Conservation (phyloP, 2,329 filamentous ascomycete genomes). For the Uncinocarpus reesii region DNA sequence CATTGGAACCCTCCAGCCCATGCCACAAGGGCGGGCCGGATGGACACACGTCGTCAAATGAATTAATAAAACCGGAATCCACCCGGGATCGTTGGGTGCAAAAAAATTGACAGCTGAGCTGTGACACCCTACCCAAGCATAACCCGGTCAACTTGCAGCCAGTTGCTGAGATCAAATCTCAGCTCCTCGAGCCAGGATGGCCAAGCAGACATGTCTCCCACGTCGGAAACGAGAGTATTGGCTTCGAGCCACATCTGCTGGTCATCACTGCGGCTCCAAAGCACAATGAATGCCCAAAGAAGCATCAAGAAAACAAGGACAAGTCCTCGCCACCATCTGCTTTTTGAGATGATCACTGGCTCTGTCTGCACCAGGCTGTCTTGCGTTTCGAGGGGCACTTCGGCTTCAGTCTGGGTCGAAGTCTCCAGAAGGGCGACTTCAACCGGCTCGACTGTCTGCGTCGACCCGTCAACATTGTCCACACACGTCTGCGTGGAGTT, state of each 20-base stretch:
- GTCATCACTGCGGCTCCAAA: slow-evolving; percentile 12
- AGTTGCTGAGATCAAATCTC: slow-evolving; percentile 11
- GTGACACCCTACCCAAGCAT: slow-evolving; percentile 13
- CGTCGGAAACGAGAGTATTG: slow-evolving; percentile 8
- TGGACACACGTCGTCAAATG: background rate
- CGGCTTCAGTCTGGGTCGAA: slow-evolving; percentile 7
- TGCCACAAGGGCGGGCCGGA: background rate
- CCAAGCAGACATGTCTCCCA: slow-evolving; percentile 1
- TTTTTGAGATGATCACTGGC: slow-evolving; percentile 6
- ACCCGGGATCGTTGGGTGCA: slow-evolving; percentile 6
- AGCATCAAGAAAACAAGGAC: slow-evolving; percentile 15
- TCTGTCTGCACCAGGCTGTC: slow-evolving; percentile 15
- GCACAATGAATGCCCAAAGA: slow-evolving; percentile 11
- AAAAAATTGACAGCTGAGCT: background rate
- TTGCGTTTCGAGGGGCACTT: slow-evolving; percentile 10
- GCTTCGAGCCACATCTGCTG: slow-evolving; percentile 16
- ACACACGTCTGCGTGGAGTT: background rate
- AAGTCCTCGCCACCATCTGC: slow-evolving; percentile 3
- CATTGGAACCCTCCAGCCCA: background rate
- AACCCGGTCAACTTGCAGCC: slow-evolving; percentile 16
- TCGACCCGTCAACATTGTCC: background rate
- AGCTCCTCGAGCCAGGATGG: slow-evolving; percentile 11
- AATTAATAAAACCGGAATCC: slow-evolving; percentile 4
- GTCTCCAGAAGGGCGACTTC: slow-evolving; percentile 5
- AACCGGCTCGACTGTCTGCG: slow-evolving; percentile 8